A percentile compares a stretch with the other conserved stretches of the same genome.
Evolutionary conservation across 2,329 filamentous ascomycete genomes (phyloP).

Genomic region (Xylariaceae sp.): DNA sequence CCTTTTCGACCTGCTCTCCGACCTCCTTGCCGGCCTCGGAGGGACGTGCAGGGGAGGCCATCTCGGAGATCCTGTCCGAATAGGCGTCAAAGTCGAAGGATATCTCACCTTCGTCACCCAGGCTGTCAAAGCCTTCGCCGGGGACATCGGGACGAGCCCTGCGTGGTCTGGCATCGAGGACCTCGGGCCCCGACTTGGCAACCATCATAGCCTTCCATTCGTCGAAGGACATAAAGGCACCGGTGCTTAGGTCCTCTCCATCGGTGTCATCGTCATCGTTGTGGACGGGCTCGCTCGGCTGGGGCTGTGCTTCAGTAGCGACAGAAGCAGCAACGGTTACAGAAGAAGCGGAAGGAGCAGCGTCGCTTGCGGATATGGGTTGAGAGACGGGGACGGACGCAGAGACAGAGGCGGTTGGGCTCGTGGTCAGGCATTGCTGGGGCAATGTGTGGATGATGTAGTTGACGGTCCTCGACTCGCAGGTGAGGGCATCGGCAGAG

Average conservation of each 20-base stretch:
- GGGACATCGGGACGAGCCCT: slow-evolving; percentile 49
- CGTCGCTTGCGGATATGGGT: not conserved
- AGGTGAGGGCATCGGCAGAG: slow-evolving; percentile 34
- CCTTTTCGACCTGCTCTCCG: slow-evolving; percentile 38
- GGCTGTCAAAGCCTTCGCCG: slow-evolving; percentile 66
- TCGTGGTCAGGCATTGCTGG: slow-evolving; percentile 69
- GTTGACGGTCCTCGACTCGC: slow-evolving; percentile 66
- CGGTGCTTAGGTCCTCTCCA: slow-evolving; percentile 53
- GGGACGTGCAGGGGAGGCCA: slow-evolving; percentile 30
- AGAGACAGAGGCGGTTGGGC: slow-evolving; percentile 34
- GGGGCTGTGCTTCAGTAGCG: slow-evolving; percentile 15
- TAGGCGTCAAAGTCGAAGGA: slow-evolving; percentile 51
- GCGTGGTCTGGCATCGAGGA: slow-evolving; percentile 62
- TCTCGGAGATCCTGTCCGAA: slow-evolving; percentile 43
- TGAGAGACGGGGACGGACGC: slow-evolving; percentile 14
- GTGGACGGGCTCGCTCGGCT: slow-evolving; percentile 21
- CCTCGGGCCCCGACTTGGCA: slow-evolving; percentile 73
- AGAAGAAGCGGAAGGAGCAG: slow-evolving; percentile 9
- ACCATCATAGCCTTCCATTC: slow-evolving; percentile 97
- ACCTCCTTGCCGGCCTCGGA: slow-evolving; percentile 23
- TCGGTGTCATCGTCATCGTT: slow-evolving; percentile 56
- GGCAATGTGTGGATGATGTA: slow-evolving; percentile 77
- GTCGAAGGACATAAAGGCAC: slow-evolving; percentile 90
- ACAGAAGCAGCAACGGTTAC: slow-evolving; percentile 21
- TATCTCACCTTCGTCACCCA: slow-evolving; percentile 88